These are phyloP conservation scores for Cladosporium sp. DNA, from an alignment of 2,329 filamentous ascomycete genomes.

Conservation along the genomic window DNA sequence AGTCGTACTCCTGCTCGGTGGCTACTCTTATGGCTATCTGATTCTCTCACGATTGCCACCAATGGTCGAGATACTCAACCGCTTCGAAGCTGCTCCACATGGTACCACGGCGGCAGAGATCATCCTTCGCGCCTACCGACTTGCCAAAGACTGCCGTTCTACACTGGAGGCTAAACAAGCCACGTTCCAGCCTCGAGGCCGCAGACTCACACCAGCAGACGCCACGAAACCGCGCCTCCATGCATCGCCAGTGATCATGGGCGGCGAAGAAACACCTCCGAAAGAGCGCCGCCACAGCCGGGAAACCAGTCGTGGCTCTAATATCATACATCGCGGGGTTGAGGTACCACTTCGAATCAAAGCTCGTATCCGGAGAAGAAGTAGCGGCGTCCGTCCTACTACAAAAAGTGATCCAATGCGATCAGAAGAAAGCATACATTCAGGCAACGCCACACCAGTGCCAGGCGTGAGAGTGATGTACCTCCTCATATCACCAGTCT, in stretches of 20 bases:
- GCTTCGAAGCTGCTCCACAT: slow-evolving; percentile 52
- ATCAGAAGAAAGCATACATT: slow-evolving; percentile 24
- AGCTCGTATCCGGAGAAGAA: slow-evolving; percentile 24
- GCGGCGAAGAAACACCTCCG: slow-evolving; percentile 45
- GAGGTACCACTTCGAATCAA: slow-evolving; percentile 35
- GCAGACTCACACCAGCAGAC: slow-evolving; percentile 18
- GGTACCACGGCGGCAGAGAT: slow-evolving; percentile 65
- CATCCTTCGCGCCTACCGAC: slow-evolving; percentile 61
- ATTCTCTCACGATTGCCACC: slow-evolving; percentile 70
- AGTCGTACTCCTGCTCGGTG: slow-evolving; percentile 57
- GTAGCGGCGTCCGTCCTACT: slow-evolving; percentile 4
- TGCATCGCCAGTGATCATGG: slow-evolving; percentile 30
- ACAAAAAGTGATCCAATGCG: slow-evolving; percentile 20
- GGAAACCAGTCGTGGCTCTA: slow-evolving; percentile 34
- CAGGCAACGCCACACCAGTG: slow-evolving; percentile 22
- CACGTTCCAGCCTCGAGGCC: slow-evolving; percentile 32
- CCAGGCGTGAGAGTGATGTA: slow-evolving; percentile 31
- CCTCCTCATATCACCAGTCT: slow-evolving; percentile 45
- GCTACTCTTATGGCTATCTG: slow-evolving; percentile 89
- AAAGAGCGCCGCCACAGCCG: slow-evolving; percentile 38
- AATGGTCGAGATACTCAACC: slow-evolving; percentile 50
- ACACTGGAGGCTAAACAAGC: slow-evolving; percentile 33
- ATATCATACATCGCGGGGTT: slow-evolving; percentile 36
- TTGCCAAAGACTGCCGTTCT: slow-evolving; percentile 60
- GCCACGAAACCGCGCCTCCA: slow-evolving; percentile 4